Evolutionary conservation across 352 stramenopile genomes (phyloP).

Genomic region (Phytophthora pinifolia): DNA sequence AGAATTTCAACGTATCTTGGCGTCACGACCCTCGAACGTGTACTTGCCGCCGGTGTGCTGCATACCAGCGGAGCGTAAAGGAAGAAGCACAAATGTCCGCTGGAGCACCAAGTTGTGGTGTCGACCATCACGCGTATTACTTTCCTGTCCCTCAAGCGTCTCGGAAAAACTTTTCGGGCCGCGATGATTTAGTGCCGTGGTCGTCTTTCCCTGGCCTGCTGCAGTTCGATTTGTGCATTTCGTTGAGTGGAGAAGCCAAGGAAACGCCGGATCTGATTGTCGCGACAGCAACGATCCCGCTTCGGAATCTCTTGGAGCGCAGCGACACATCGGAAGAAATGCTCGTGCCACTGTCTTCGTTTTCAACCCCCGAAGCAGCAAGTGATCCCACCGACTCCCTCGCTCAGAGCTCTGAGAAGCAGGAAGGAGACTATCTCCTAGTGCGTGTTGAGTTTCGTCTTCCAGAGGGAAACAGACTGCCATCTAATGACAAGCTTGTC

Average conservation of each 20-base stretch:
- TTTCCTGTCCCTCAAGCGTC: slow-evolving; percentile 78
- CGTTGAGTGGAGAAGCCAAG: slow-evolving; percentile 65
- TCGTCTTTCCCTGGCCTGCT: slow-evolving; percentile 69
- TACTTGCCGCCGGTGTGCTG: slow-evolving; percentile 49
- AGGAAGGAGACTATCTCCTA: slow-evolving; percentile 42
- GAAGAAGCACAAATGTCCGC: slow-evolving; percentile 6
- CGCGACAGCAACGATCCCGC: slow-evolving; percentile 48
- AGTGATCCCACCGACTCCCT: slow-evolving; percentile 2
- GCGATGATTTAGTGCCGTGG: slow-evolving; percentile 78
- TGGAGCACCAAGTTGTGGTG: slow-evolving; percentile 33
- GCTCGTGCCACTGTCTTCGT: slow-evolving; percentile 36
- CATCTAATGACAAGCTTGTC: slow-evolving; percentile 19
- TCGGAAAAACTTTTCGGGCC: slow-evolving; percentile 76
- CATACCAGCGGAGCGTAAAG: slow-evolving; percentile 25
- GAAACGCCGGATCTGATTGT: slow-evolving; percentile 67
- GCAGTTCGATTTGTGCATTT: slow-evolving; percentile 77
- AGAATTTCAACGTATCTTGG: slow-evolving; percentile 84
- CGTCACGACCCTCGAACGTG: slow-evolving; percentile 52
- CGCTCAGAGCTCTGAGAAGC: slow-evolving; percentile 16
- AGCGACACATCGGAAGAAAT: slow-evolving; percentile 37
- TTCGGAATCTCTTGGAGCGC: slow-evolving; percentile 42
- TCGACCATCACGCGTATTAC: slow-evolving; percentile 85
- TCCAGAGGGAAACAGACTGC: slow-evolving; percentile 25
- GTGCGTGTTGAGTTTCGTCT: slow-evolving; percentile 55
- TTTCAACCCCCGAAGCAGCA: slow-evolving; percentile 18